Conservation (phyloP, 225 moss, liverwort and hornwort genomes). For the Antitrichia curtipendula region DNA sequence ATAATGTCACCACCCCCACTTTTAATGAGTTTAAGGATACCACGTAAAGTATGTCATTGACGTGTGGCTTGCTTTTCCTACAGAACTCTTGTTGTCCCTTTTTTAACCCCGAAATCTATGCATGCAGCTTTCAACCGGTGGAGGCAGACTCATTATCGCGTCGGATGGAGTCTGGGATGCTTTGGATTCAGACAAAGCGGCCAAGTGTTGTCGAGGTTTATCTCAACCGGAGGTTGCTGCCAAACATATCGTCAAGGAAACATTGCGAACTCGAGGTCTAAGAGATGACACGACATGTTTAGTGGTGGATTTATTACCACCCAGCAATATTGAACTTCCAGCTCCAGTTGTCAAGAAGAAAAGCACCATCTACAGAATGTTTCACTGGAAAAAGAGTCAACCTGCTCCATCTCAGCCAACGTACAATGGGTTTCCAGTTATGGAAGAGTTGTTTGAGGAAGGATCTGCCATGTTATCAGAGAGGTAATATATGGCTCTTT, state of each 20-base stretch:
- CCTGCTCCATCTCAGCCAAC: neutral
- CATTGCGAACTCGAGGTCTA: conserved; percentile 56
- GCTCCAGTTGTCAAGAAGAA: conserved; percentile 31
- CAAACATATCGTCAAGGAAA: conserved; percentile 74
- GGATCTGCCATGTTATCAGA: conserved; percentile 72
- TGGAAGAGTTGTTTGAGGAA: conserved; percentile 79
- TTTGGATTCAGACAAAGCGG: conserved; percentile 62
- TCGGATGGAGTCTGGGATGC: conserved; percentile 93
- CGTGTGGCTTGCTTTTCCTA: neutral
- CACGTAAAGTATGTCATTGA: neutral
- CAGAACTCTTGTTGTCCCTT: neutral
- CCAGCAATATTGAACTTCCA: conserved; percentile 1
- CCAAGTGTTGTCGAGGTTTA: conserved; percentile 66
- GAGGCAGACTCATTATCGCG: conserved; percentile 69
- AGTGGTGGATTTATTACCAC: conserved; percentile 67
- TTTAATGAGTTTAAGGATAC: neutral
- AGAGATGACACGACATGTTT: conserved; percentile 82
- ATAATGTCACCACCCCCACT: neutral
- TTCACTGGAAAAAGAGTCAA: conserved; percentile 28
- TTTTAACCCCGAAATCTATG: neutral
- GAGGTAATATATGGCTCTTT: neutral
- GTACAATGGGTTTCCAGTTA: conserved; percentile 16
- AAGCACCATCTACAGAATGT: conserved; percentile 38
- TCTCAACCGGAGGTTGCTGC: conserved; percentile 62
- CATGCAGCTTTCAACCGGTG: conserved; percentile 43